phyloP scores from a whole-genome alignment of 345 rosid genomes.

The Bruguiera gymnorhiza region DNA sequence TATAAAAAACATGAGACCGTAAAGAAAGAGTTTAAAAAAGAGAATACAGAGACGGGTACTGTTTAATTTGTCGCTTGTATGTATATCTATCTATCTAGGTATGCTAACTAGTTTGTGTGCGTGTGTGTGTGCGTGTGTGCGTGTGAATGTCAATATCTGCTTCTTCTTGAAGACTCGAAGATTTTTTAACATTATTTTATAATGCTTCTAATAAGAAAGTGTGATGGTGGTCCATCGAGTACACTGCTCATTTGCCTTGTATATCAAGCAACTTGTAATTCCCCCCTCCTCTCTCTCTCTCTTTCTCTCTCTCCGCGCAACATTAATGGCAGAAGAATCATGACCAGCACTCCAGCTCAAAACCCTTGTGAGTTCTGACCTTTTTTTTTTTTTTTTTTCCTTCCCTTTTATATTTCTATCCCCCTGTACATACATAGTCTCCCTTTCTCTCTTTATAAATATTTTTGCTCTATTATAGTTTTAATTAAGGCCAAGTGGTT shows the following conservation, averaged over 20 bases:
- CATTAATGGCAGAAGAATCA: constrained; percentile 59
- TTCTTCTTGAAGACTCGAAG: background rate
- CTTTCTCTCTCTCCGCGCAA: constrained; percentile 19
- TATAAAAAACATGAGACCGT: background rate
- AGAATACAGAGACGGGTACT: background rate
- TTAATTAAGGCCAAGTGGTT: background rate
- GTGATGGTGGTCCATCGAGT: constrained; percentile 84
- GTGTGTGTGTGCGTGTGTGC: background rate
- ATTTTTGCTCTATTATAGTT: too few species aligned
- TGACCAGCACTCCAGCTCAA: constrained; percentile 57
- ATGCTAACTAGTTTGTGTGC: background rate
- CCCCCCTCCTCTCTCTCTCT: constrained; percentile 28
- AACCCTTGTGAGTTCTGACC: constrained; percentile 59
- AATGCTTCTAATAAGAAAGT: constrained; percentile 22
- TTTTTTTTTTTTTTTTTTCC: background rate
- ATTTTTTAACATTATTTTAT: constrained; percentile 9
- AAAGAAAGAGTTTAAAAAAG: background rate
- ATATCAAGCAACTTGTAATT: constrained; percentile 64
- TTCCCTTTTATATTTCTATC: constrained; percentile 1
- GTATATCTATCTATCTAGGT: too few species aligned
- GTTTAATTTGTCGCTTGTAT: background rate
- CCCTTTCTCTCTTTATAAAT: background rate
- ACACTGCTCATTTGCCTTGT: constrained; percentile 89
- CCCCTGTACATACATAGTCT: background rate
- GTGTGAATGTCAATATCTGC: background rate